These are phyloP conservation scores for Clausena lansium DNA, from an alignment of 345 rosid species.

Conservation along the genomic window DNA sequence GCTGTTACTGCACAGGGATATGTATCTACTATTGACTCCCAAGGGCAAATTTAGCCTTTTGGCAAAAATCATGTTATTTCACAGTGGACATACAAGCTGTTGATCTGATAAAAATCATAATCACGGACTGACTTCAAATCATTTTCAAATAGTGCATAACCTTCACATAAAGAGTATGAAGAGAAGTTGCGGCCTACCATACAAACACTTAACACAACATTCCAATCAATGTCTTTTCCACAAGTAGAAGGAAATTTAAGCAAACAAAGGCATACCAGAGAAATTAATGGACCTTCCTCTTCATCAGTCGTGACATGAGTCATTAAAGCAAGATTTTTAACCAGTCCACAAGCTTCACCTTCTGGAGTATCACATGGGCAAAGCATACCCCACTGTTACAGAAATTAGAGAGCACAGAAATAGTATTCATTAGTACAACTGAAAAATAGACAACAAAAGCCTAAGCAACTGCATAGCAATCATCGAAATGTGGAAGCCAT, in stretches of 20 bases:
- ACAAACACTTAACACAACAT: not conserved
- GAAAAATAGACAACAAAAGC: slow-evolving; percentile 8
- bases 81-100: not conserved
- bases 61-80: not conserved
- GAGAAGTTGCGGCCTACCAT: not conserved
- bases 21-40: not conserved
- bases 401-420: slow-evolving; percentile 1
- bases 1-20: not conserved
- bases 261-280: slow-evolving; percentile 47
- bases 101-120: not conserved
- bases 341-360: slow-evolving; percentile 96
- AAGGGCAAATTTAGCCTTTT: not conserved
- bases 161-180: not conserved
- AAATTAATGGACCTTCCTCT: slow-evolving; percentile 82
- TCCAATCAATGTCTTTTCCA: slow-evolving; percentile 1
- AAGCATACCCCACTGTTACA: slow-evolving; percentile 93
- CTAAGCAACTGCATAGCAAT: not conserved
- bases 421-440: not conserved
- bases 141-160: not conserved
- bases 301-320: slow-evolving; percentile 97
- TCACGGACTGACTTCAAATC: not conserved
- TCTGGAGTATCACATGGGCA: slow-evolving; percentile 99
- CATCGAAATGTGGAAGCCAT: not conserved
- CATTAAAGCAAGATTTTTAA: slow-evolving; percentile 96
- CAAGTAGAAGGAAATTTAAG: slow-evolving; percentile 7